A percentile compares a stretch with the other conserved stretches of the same genome.
Conservation (phyloP, 768 basidiomycete genomes). For the Lepiota brunneoincarnata region DNA sequence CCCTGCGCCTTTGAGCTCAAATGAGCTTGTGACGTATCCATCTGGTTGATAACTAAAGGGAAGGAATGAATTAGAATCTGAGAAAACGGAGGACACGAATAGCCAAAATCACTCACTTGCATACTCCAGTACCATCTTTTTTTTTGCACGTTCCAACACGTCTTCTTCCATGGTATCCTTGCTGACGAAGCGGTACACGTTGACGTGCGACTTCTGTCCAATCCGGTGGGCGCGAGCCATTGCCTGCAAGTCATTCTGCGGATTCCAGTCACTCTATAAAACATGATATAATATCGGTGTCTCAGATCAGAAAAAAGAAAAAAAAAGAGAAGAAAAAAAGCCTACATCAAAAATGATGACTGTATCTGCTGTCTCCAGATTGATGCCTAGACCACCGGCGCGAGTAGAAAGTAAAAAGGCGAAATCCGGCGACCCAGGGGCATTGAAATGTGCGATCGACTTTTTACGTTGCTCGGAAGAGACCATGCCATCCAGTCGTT, state of each 20-base stretch:
- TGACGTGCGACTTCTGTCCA: slow-evolving; percentile 98
- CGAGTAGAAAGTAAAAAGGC: slow-evolving; percentile 95
- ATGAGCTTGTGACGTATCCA: slow-evolving; percentile 98
- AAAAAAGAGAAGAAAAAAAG: slow-evolving; percentile 16
- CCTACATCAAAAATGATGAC: slow-evolving; percentile 98
- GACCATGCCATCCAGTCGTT: slow-evolving; percentile 94
- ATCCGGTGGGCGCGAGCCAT: slow-evolving; percentile 99
- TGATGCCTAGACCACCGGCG: slow-evolving; percentile 97
- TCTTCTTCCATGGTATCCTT: slow-evolving; percentile 99
- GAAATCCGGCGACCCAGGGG: slow-evolving; percentile 90
- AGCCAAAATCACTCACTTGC: slow-evolving; percentile 70
- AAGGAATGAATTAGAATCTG: slow-evolving; percentile 4
- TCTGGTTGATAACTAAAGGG: slow-evolving; percentile 92
- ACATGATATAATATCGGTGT: slow-evolving; percentile 8
- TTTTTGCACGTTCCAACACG: slow-evolving; percentile 94
- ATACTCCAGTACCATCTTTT: slow-evolving; percentile 99
- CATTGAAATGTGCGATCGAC: slow-evolving; percentile 96
- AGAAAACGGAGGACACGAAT: slow-evolving; percentile 1
- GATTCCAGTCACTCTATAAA: slow-evolving; percentile 92
- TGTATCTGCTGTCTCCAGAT: slow-evolving; percentile 97
- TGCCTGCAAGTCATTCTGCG: slow-evolving; percentile 97
- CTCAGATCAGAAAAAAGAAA: no score
- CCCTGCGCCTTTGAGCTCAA: slow-evolving; percentile 75
- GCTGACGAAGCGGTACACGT: slow-evolving; percentile 96
- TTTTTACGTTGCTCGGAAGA: slow-evolving; percentile 91